Evolutionary conservation across 2,329 filamentous ascomycete genomes (phyloP), one percentile per base, ranked within the genome.

Genomic region (Cercospora berteroae): DNA sequence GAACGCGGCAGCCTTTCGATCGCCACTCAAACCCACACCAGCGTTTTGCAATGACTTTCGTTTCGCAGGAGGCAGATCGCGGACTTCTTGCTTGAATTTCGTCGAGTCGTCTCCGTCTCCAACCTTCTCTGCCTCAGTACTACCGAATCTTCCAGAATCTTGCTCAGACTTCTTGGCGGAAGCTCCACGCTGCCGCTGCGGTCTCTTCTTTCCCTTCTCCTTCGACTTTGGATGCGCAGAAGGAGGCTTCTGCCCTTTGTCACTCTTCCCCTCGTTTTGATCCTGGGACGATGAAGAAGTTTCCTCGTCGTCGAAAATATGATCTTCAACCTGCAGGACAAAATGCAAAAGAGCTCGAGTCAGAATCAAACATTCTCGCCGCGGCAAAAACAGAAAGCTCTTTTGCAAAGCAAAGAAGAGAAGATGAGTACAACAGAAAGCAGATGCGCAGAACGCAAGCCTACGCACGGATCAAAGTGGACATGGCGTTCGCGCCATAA

Each of bases 291-390:
- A 50, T 7, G 25, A 33, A 23, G 39, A 4, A 16, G 25, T 31
- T 25, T 36, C 13, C 25, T 62, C 48, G 10, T 36, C 6, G n/a
- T 48, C 27, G 27, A 18, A 52, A 68, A 44, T n/a, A 56, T 58
- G 25, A 65, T 62, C 63, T 66, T 65, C 65, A 52, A 52, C 69
- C 69, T 71, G 55, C 63, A 59, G 61, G 25, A 64, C 10, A 59
- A 33, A 6, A 60, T 31, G 63, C 61, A 63, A 61, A 66, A 69
- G 59, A 57, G 63, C 59, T 61, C 64, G 67, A 65, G 60, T 63
- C 60, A 64, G 67, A 68, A 65, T 52, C 48, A 52, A 52, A 52
- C 48, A 52, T 27, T 27, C 10, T 52, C 23, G 48, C 48, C 48
- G 48, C 48, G 23, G 69, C 62, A 66, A 69, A 33, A 52, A 44